Conservation (phyloP, 495 filamentous ascomycete genomes). For the Achaetomiella virescens region DNA sequence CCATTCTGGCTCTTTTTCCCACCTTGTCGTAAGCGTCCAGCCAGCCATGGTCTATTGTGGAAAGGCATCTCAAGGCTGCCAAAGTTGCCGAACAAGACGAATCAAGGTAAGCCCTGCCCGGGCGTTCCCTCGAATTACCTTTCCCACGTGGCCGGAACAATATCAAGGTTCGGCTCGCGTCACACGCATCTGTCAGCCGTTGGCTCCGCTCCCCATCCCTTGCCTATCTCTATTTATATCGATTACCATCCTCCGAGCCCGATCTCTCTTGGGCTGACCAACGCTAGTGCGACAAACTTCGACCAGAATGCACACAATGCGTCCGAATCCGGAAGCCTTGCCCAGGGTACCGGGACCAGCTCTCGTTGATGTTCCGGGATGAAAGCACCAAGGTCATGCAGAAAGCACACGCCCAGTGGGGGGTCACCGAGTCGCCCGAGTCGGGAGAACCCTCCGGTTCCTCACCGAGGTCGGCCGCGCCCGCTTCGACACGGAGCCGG, state of each 20-base stretch:
- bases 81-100: slow-evolving; percentile 56
- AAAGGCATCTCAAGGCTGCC: slow-evolving; percentile 63
- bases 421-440: slow-evolving; percentile 19
- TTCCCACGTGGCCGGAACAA: neutral
- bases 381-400: slow-evolving; percentile 62
- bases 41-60: slow-evolving; percentile 61
- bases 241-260: neutral
- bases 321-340: slow-evolving; percentile 50
- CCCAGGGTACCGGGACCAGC: slow-evolving; percentile 62
- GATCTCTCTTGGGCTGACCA: slow-evolving; percentile 3
- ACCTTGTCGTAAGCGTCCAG: neutral
- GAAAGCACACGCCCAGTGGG: slow-evolving; percentile 54
- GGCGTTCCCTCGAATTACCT: slow-evolving; percentile 11
- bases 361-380: slow-evolving; percentile 66
- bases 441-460: slow-evolving; percentile 23
- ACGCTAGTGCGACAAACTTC: slow-evolving; percentile 58
- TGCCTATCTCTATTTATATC: neutral
- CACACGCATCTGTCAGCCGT: neutral
- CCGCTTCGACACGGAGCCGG: slow-evolving; percentile 8
- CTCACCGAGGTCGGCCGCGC: slow-evolving; percentile 21
- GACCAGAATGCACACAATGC: slow-evolving; percentile 63
- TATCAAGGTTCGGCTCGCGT: slow-evolving; percentile 9
- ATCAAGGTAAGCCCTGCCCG: slow-evolving; percentile 48
- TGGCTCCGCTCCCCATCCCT: neutral
- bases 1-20: neutral